A percentile compares a stretch with the other conserved stretches of the same genome.
Conservation (phyloP, 768 basidiomycete genomes). For the Lactifluus pinguis region DNA sequence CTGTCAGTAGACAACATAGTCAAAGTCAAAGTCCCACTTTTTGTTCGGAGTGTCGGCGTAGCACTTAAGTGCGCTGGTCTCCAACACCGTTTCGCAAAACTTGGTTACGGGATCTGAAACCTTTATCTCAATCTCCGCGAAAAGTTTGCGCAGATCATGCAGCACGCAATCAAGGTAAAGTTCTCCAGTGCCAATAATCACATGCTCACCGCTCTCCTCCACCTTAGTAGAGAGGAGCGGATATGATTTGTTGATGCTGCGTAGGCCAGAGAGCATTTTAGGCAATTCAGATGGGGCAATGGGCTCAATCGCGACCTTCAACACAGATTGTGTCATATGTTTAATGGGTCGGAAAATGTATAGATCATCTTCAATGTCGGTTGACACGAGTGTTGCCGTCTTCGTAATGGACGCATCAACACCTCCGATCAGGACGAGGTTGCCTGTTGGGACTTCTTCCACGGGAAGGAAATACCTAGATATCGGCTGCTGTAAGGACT, state of each 20-base stretch:
- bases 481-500: background rate
- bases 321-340: constrained; percentile 93
- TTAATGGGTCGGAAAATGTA: constrained; percentile 94
- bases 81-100: constrained; percentile 96
- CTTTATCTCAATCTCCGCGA: constrained; percentile 99
- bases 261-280: constrained; percentile 95
- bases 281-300: constrained; percentile 96
- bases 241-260: constrained; percentile 97
- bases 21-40: constrained; percentile 50
- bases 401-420: constrained; percentile 93
- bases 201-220: constrained; percentile 97
- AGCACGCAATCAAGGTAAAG: constrained; percentile 94
- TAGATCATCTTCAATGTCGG: constrained; percentile 73
- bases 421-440: constrained; percentile 86
- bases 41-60: constrained; percentile 99
- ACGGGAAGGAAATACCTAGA: constrained; percentile 82
- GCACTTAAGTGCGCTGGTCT: constrained; percentile 96
- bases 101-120: constrained; percentile 98
- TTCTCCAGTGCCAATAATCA: constrained; percentile 94
- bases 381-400: constrained; percentile 77
- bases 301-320: constrained; percentile 97
- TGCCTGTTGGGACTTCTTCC: constrained; percentile 84
- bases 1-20: constrained; percentile 13
- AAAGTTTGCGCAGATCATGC: constrained; percentile 87
- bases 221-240: constrained; percentile 92